Percentiles rank a stretch among this genome's conserved stretches.
Evolutionary conservation across 2,329 filamentous ascomycete species (phyloP).

Genomic region (Dactylellina sp.): DNA sequence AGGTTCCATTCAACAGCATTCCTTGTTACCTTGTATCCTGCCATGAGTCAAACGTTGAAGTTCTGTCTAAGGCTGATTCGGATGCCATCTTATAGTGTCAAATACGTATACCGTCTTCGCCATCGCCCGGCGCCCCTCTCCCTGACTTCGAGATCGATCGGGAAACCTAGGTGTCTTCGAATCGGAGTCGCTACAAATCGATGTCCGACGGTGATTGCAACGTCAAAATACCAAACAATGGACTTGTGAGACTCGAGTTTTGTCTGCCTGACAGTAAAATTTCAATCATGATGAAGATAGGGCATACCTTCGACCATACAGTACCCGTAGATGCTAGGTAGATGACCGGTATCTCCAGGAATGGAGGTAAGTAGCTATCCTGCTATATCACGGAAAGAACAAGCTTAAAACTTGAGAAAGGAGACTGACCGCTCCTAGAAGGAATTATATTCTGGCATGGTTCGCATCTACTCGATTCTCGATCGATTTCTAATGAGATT

Average conservation of each 20-base stretch:
- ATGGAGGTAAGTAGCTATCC: too few species aligned
- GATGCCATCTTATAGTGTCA: not conserved
- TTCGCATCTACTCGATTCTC: too few species aligned
- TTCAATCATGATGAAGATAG: not conserved
- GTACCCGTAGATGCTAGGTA: too few species aligned
- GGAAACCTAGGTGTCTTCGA: not conserved
- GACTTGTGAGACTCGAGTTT: slow-evolving; percentile 1
- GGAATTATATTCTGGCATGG: too few species aligned
- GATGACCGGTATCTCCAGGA: too few species aligned
- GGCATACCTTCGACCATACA: too few species aligned
- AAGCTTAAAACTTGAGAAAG: too few species aligned
- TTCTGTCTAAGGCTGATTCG: not conserved
- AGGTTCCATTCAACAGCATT: slow-evolving; percentile 25
- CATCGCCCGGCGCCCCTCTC: not conserved
- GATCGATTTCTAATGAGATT: too few species aligned
- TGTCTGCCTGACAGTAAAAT: not conserved
- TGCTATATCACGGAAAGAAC: too few species aligned
- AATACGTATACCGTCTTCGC: too few species aligned
- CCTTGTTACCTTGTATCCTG: not conserved
- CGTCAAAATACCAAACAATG: not conserved
- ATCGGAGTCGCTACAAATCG: not conserved
- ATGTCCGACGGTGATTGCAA: not conserved
- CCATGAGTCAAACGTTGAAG: not conserved
- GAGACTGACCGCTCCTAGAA: too few species aligned
- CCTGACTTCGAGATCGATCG: not conserved